Evolutionary conservation across 208 protist species (phyloP).

Genomic region (Trichomonas gallinae): DNA sequence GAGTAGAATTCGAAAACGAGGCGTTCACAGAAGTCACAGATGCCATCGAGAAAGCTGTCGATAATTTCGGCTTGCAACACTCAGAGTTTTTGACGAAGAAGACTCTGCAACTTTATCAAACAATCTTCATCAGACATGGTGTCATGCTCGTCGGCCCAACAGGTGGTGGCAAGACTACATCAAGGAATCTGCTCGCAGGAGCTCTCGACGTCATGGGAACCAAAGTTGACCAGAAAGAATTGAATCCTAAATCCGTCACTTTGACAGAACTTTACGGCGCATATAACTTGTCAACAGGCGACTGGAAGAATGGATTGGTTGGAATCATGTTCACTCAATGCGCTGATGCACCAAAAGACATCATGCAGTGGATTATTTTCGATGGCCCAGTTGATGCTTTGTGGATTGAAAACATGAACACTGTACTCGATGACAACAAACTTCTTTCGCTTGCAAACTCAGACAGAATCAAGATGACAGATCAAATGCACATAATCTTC

Average conservation of each 20-base stretch:
- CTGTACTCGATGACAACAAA: conserved; percentile 93
- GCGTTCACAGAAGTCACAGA: conserved; percentile 71
- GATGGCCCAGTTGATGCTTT: conserved; percentile 91
- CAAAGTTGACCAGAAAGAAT: conserved; percentile 57
- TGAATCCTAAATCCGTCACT: conserved; percentile 89
- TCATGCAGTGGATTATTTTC: conserved; percentile 80
- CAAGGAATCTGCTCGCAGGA: conserved; percentile 28
- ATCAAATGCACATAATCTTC: conserved; percentile 76
- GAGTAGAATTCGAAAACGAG: conserved; percentile 58
- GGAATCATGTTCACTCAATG: conserved; percentile 61
- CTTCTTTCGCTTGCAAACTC: conserved; percentile 79
- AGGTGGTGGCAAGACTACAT: conserved; percentile 68
- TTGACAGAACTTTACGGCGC: conserved; percentile 88
- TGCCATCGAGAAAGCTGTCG: conserved; percentile 34
- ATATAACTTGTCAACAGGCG: conserved; percentile 55
- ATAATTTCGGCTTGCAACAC: conserved; percentile 51
- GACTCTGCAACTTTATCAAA: conserved; percentile 91
- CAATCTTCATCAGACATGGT: conserved; percentile 82
- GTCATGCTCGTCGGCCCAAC: conserved; percentile 92
- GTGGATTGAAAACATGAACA: conserved; percentile 98
- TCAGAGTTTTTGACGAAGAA: conserved; percentile 65
- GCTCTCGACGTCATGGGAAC: conserved; percentile 36
- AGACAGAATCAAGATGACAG: conserved; percentile 79
- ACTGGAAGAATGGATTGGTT: conserved; percentile 61
- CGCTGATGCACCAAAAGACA: conserved; percentile 49